Evolutionary conservation across 495 filamentous ascomycete species (phyloP).

Genomic region (Lophium mytilinum): DNA sequence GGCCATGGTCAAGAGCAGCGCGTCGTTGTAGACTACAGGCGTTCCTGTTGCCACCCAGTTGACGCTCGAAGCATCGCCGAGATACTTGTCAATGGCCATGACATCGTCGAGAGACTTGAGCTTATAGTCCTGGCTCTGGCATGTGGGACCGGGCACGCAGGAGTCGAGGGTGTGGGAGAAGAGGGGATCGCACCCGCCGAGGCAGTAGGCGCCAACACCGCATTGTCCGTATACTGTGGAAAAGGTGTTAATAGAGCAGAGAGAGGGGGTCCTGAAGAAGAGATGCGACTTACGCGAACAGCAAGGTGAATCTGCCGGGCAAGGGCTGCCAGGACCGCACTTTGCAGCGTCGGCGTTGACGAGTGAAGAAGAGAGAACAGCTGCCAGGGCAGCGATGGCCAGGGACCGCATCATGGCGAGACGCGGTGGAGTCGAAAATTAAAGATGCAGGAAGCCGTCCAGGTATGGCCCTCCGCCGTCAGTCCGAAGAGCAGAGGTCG

Average conservation of each 20-base stretch:
- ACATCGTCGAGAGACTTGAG: conserved; percentile 63
- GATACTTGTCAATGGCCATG: conserved; percentile 63
- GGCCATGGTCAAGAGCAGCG: conserved; percentile 80
- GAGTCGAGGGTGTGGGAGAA: conserved; percentile 73
- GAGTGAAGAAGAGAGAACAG: conserved; percentile 4
- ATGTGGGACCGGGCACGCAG: conserved; percentile 79
- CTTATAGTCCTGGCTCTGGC: conserved; percentile 62
- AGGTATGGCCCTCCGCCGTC: background rate
- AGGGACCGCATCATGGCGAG: conserved; percentile 7
- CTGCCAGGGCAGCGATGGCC: conserved; percentile 17
- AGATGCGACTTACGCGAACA: conserved; percentile 70
- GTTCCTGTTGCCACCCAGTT: conserved; percentile 87
- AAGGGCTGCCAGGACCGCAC: conserved; percentile 55
- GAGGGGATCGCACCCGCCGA: conserved; percentile 88
- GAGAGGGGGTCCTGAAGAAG: background rate
- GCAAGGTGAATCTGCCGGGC: conserved; percentile 71
- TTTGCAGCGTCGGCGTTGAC: conserved; percentile 25
- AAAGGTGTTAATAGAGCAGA: background rate
- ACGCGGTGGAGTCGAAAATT: background rate
- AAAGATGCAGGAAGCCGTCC: conserved; percentile 1
- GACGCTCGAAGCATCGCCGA: conserved; percentile 66
- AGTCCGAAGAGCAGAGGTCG: background rate
- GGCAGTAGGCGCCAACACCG: conserved; percentile 87
- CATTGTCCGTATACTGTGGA: conserved; percentile 83
- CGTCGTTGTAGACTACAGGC: conserved; percentile 54